Percentiles rank a stretch among this genome's conserved stretches.
Conservation (phyloP, 805 yeast species). For the Debaryomyces castellii region DNA sequence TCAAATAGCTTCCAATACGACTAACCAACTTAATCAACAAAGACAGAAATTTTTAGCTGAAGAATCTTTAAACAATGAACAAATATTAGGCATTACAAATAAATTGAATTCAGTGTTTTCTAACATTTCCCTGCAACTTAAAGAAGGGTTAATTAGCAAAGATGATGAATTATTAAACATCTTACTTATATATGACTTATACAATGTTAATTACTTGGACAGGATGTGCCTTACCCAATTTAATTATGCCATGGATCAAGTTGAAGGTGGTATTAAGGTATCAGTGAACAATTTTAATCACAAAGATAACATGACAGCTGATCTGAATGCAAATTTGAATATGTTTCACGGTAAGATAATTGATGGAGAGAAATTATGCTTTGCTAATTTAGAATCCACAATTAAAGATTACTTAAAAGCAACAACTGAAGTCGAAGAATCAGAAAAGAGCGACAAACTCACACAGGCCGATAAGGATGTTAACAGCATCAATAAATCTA, state of each 20-base stretch:
- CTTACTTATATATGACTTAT: slow-evolving; percentile 62
- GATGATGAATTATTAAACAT: slow-evolving; percentile 46
- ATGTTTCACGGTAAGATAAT: slow-evolving; percentile 72
- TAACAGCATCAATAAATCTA: slow-evolving; percentile 43
- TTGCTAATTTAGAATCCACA: slow-evolving; percentile 83
- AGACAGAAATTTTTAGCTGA: slow-evolving; percentile 34
- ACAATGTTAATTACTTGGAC: slow-evolving; percentile 49
- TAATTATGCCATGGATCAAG: slow-evolving; percentile 66
- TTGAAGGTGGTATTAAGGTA: slow-evolving; percentile 72
- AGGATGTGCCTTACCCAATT: slow-evolving; percentile 53
- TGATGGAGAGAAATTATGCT: slow-evolving; percentile 86
- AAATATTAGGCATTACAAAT: slow-evolving; percentile 26
- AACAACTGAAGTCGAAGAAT: slow-evolving; percentile 26
- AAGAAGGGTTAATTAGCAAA: slow-evolving; percentile 57
- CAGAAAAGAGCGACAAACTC: slow-evolving; percentile 16
- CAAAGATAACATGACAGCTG: slow-evolving; percentile 21
- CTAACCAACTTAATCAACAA: slow-evolving; percentile 40
- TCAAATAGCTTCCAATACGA: slow-evolving; percentile 46
- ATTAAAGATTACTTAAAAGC: slow-evolving; percentile 43
- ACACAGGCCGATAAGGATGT: slow-evolving; percentile 13
- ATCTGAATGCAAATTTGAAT: slow-evolving; percentile 49
- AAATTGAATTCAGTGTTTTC: slow-evolving; percentile 31
- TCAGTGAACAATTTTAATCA: slow-evolving; percentile 50
- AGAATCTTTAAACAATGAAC: slow-evolving; percentile 23
- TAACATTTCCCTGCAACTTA: slow-evolving; percentile 41